Base-by-base conservation (phyloP, 2,329 filamentous ascomycete species). In the Xylariomycetidae sp. region DNA sequence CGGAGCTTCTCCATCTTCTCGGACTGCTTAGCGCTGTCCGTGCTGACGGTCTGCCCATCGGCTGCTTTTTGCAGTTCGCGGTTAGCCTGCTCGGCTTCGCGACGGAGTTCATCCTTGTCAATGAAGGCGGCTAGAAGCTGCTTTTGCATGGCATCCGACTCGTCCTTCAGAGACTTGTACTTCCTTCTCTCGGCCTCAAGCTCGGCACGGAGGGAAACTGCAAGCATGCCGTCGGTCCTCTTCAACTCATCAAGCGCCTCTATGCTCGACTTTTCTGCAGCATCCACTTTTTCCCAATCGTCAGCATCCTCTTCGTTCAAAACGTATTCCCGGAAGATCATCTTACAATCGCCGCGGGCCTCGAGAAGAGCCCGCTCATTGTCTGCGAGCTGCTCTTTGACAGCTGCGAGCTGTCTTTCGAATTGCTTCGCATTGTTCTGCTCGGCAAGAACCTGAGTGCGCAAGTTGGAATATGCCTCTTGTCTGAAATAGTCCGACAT, bases 1-100 rank as follows among this genome's bases (percentile, higher is more conserved):
- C 72, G 69, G 29, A 79, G 63, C 61, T 78, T 77, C 49, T 77
- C 72, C 39, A 74, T 67, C 61, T 75, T 74, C 48, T 75, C 74
- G 39, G 43, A 65, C 59, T 44, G 59, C 37, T 53, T 56, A 31
- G 46, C 50, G 34, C 38, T 48, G 44, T 49, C 58, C 32, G 41
- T 58, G 44, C 46, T 55, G 20, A 58, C 52, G 14, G 49, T 44
- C 23, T 49, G 46, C 31, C 48, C 50, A 25, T 53, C 52, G 28
- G 47, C 46, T 16, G 49, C 42, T 25, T 64, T 65, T 46, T 65
- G 61, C 34, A 66, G 41, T 41, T 69, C 65, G 34, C 55, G 64
- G 34, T 57, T 54, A 32, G 55, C 56, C 31, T 67, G 64, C 42
- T 75, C 72, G 22, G 69, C 58, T 37, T 74, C 66, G 53, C 74